These are phyloP conservation scores for Trichoderma pleuroti DNA, from an alignment of 2,329 filamentous ascomycete genomes.

Conservation along the genomic window DNA sequence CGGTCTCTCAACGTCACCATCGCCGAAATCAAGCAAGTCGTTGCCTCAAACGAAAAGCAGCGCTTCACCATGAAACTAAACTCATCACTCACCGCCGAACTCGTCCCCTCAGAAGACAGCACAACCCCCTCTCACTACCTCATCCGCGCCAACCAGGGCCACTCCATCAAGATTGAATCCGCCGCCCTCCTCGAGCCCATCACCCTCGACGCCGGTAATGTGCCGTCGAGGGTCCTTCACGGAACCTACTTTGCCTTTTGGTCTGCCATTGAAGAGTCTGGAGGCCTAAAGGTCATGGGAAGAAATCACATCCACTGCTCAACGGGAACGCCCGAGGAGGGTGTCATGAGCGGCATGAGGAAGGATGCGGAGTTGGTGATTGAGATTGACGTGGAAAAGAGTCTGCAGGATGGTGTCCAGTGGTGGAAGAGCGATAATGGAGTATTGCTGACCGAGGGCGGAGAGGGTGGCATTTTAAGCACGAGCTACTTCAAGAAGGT, in stretches of 20 bases:
- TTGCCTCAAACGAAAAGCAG: constrained; percentile 80
- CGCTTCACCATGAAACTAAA: constrained; percentile 82
- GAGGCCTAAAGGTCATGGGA: constrained; percentile 76
- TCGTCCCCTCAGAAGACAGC: constrained; percentile 25
- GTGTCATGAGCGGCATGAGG: constrained; percentile 78
- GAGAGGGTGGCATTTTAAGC: constrained; percentile 59
- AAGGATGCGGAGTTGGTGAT: constrained; percentile 72
- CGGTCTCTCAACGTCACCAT: constrained; percentile 70
- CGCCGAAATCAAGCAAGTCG: constrained; percentile 65
- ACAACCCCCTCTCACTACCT: constrained; percentile 65
- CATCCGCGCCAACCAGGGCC: constrained; percentile 94
- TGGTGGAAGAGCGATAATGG: constrained; percentile 82
- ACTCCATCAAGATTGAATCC: constrained; percentile 75
- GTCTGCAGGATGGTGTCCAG: constrained; percentile 59
- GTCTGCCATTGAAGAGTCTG: constrained; percentile 67
- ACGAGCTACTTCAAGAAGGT: constrained; percentile 69
- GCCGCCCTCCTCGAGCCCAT: constrained; percentile 68
- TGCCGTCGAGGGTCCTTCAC: constrained; percentile 72
- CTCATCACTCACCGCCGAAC: constrained; percentile 39
- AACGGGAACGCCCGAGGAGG: constrained; percentile 60
- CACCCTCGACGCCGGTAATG: constrained; percentile 44
- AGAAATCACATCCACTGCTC: constrained; percentile 91
- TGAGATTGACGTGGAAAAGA: constrained; percentile 67
- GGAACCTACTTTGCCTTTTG: constrained; percentile 85
- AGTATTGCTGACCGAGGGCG: constrained; percentile 64